Conservation (phyloP, 495 filamentous ascomycete genomes). For the Daldinia loculata region DNA sequence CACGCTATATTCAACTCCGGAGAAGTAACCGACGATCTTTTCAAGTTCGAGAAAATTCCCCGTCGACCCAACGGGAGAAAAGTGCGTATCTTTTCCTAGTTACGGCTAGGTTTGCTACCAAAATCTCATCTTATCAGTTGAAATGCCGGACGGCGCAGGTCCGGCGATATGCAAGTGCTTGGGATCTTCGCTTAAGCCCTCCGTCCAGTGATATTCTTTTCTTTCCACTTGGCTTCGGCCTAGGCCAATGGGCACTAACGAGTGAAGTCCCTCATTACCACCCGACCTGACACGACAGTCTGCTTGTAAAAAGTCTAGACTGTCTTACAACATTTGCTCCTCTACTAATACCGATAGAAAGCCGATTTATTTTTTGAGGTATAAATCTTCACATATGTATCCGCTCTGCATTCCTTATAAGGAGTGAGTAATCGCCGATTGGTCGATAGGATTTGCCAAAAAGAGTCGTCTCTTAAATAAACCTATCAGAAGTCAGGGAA, state of each 20-base stretch:
- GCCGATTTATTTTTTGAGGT: neutral
- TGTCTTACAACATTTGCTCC: neutral
- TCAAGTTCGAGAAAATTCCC: slow-evolving; percentile 21
- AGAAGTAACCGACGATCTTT: slow-evolving; percentile 24
- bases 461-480: slow-evolving; percentile 18
- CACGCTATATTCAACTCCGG: neutral
- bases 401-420: neutral
- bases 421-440: neutral
- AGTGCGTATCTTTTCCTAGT: slow-evolving; percentile 20
- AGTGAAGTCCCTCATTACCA: slow-evolving; percentile 9
- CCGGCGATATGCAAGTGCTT: slow-evolving; percentile 29
- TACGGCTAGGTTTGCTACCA: slow-evolving; percentile 15
- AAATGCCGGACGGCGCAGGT: slow-evolving; percentile 24
- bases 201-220: slow-evolving; percentile 32
- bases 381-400: slow-evolving; percentile 1
- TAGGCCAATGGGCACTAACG: slow-evolving; percentile 6
- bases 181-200: slow-evolving; percentile 21
- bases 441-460: slow-evolving; percentile 10
- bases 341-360: neutral
- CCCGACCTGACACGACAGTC: slow-evolving; percentile 19
- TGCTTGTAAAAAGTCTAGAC: slow-evolving; percentile 4
- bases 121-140: slow-evolving; percentile 15
- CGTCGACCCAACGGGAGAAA: neutral
- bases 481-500: slow-evolving; percentile 29
- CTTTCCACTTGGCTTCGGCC: slow-evolving; percentile 1